Conservation (phyloP, 352 stramenopile species). For the Phytophthora citricola region DNA sequence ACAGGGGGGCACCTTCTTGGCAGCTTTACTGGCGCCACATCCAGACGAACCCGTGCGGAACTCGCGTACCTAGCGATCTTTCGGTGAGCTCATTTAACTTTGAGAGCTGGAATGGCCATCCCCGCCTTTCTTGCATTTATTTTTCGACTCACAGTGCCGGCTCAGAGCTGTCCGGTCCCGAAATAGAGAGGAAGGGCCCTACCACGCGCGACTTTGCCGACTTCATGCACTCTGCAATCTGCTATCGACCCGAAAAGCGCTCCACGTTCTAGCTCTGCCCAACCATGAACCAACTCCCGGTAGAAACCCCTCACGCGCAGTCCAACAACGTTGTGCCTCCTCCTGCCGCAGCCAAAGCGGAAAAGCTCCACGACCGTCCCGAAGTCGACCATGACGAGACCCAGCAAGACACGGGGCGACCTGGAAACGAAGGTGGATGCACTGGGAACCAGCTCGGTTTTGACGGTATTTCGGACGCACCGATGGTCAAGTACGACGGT, state of each 20-base stretch:
- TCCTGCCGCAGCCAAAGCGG: conserved; percentile 10
- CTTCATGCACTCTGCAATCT: conserved; percentile 32
- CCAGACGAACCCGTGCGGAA: conserved; percentile 20
- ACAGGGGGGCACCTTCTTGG: too few species aligned
- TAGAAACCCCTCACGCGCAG: background rate
- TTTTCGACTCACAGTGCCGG: conserved; percentile 35
- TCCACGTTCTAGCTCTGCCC: background rate
- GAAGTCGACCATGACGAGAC: conserved; percentile 26
- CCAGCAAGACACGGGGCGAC: conserved; percentile 24
- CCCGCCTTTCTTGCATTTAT: conserved; percentile 19
- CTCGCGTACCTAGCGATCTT: conserved; percentile 25
- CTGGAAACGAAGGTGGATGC: conserved; percentile 15
- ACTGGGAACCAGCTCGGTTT: conserved; percentile 13
- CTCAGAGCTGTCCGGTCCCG: conserved; percentile 15
- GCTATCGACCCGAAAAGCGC: conserved; percentile 15
- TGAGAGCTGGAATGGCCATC: too few species aligned
- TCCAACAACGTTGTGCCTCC: background rate
- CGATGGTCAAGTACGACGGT: conserved; percentile 48
- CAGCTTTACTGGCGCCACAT: conserved; percentile 1
- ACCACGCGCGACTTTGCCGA: conserved; percentile 25
- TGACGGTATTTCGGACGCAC: conserved; percentile 34
- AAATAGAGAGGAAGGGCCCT: conserved; percentile 40
- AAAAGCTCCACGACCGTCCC: conserved; percentile 7
- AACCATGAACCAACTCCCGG: conserved; percentile 26
- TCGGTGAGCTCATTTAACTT: conserved; percentile 2